Evolutionary conservation across 192 early-diverging fungal genomes (phyloP).

Genomic region (Coemansia sp.): DNA sequence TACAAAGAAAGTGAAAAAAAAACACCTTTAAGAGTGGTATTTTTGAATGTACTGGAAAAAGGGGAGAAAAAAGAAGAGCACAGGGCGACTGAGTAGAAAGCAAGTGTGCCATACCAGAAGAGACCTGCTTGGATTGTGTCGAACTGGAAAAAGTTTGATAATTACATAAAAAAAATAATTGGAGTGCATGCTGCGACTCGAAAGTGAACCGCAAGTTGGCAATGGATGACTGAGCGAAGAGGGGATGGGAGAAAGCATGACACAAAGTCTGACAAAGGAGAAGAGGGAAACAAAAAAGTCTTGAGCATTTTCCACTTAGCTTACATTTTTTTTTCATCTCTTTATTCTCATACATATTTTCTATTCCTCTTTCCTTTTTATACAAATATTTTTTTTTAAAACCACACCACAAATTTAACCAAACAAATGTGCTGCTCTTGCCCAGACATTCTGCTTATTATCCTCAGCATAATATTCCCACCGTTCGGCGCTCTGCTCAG

Average conservation of each 20-base stretch:
- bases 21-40: no score
- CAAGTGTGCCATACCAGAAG: no score
- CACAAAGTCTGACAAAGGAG: background rate
- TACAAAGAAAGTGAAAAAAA: no score
- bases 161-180: no score
- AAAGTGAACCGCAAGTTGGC: background rate
- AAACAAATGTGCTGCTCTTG: slow-evolving; percentile 43
- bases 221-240: background rate
- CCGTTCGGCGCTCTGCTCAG: slow-evolving; percentile 67
- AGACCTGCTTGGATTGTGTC: no score
- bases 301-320: background rate
- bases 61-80: no score
- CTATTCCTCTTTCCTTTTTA: background rate
- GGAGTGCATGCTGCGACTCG: no score
- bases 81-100: no score
- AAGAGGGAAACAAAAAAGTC: background rate
- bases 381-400: slow-evolving; percentile 1
- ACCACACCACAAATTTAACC: background rate
- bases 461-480: slow-evolving; percentile 60
- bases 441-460: slow-evolving; percentile 49
- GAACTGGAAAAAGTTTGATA: no score
- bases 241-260: background rate
- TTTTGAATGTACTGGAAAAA: no score
- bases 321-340: background rate
- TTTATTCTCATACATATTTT: background rate